Evolutionary conservation across 2,329 filamentous ascomycete genomes (phyloP), one percentile per base, ranked within the genome.

Genomic region (Penicillium sp.): DNA sequence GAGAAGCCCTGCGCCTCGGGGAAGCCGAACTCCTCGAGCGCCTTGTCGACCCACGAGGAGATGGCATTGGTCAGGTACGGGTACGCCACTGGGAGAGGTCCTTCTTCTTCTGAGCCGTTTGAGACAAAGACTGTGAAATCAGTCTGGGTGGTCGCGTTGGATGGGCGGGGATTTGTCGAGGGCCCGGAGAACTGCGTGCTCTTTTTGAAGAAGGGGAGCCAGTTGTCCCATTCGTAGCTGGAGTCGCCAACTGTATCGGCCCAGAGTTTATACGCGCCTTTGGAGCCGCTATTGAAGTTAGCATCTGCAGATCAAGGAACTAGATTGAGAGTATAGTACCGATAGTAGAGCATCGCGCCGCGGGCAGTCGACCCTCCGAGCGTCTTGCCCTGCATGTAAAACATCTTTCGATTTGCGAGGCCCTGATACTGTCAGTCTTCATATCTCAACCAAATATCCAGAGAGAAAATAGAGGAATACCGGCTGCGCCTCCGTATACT

Each of bases 241-340:
- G 63, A 41, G 31, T 78, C 76, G 5, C 65, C 72, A 1, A 78
- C 74, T 19, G 64, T 54, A 23, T 77, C 69, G 0, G 75, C 75
- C 76, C 76, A 78, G 52, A 61, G 47, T 44, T 74, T 21, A 7
- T 54, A 54, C 19, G 68, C 64, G 1, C 46, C 55, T 50, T 38
- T 57, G 5, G 45, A 47, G 5, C 54, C 54, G 15, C 54, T 56
- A 7, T 9, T 9, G 13, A 4, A 17, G 29, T 56, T 19, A 56
- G 45, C 41, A 17, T n/a, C 15, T 31, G 44, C 11, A 5, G 6
- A 9, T 5, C 8, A 5, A 3, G 8, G 23, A 19, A 2, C 11
- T 11, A 17, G 26, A 29, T 19, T 26, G 6, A 47, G 8, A 23
- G 3, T 26, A 6, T 26, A 26, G 3, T 56, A 56, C 54, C 54